Evolutionary conservation across 2,329 filamentous ascomycete species (phyloP).

Genomic region (Akanthomyces muscarius): DNA sequence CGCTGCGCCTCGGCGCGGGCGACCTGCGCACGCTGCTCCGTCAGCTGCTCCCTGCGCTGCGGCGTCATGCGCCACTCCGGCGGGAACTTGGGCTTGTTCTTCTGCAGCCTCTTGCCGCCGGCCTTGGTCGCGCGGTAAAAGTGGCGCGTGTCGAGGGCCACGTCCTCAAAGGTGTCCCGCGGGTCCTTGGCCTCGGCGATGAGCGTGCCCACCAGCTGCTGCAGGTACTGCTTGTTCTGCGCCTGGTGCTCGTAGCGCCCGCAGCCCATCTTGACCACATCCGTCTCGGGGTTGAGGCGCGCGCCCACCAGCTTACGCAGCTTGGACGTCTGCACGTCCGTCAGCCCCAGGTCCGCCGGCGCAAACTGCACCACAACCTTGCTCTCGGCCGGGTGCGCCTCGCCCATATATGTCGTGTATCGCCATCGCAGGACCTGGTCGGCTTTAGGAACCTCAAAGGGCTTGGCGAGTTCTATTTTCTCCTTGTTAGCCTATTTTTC

Average conservation of each 20-base stretch:
- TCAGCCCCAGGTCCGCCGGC: slow-evolving; percentile 67
- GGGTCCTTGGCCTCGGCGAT: slow-evolving; percentile 73
- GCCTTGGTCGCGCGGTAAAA: slow-evolving; percentile 53
- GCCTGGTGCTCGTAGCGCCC: slow-evolving; percentile 85
- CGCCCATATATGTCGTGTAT: slow-evolving; percentile 95
- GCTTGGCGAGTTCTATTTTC: slow-evolving; percentile 71
- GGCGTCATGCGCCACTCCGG: slow-evolving; percentile 76
- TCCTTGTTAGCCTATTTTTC: slow-evolving; percentile 20
- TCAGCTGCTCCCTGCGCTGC: slow-evolving; percentile 62
- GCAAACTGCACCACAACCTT: slow-evolving; percentile 94
- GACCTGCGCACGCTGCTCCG: slow-evolving; percentile 51
- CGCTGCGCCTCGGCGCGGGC: slow-evolving; percentile 52
- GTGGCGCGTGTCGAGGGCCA: slow-evolving; percentile 86
- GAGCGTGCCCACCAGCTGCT: slow-evolving; percentile 69
- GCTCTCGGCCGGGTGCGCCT: slow-evolving; percentile 81
- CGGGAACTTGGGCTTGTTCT: slow-evolving; percentile 69
- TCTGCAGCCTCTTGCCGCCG: slow-evolving; percentile 27
- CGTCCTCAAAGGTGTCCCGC: slow-evolving; percentile 77
- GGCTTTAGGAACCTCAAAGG: slow-evolving; percentile 67
- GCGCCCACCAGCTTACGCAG: slow-evolving; percentile 81
- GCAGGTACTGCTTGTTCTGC: slow-evolving; percentile 95
- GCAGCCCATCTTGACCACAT: slow-evolving; percentile 83
- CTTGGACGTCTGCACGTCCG: slow-evolving; percentile 66
- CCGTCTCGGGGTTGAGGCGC: slow-evolving; percentile 81
- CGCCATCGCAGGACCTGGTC: slow-evolving; percentile 81